These are phyloP conservation scores for Mimosa pudica DNA, from an alignment of 306 rosid genomes.

Conservation along the genomic window DNA sequence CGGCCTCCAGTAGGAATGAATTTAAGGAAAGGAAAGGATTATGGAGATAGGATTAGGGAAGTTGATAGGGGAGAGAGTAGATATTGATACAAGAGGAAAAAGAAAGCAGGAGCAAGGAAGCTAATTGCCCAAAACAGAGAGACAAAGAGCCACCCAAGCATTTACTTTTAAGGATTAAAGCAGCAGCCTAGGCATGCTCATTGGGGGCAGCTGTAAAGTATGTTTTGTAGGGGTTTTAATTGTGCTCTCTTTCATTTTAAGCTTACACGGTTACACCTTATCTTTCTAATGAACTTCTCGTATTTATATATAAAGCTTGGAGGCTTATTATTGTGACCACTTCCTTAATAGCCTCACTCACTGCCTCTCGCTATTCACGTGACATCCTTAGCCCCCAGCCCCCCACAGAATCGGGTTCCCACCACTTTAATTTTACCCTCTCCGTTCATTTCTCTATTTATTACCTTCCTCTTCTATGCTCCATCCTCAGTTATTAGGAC, in stretches of 20 bases:
- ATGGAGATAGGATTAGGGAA: background rate
- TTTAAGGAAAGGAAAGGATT: background rate
- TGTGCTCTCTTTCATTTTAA: background rate
- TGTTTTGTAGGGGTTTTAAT: background rate
- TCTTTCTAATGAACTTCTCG: constrained; percentile 12
- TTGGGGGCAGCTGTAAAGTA: constrained; percentile 12
- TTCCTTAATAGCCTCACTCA: constrained; percentile 22
- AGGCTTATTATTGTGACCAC: constrained; percentile 39
- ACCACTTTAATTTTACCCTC: constrained; percentile 40
- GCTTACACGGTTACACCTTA: background rate
- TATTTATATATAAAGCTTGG: constrained; percentile 38
- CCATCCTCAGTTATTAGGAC: background rate
- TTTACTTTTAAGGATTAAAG: background rate
- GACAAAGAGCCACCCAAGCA: constrained; percentile 14
- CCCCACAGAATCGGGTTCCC: constrained; percentile 32
- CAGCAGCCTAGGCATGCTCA: background rate
- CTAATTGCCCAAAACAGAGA: constrained; percentile 2
- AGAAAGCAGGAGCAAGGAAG: background rate
- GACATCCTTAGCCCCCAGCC: constrained; percentile 25
- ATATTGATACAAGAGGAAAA: background rate
- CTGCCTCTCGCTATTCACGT: constrained; percentile 40
- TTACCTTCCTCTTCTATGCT: background rate
- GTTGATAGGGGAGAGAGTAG: background rate
- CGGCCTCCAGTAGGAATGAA: background rate
- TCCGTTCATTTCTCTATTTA: constrained; percentile 8